These are phyloP conservation scores for Cladosporium colombiae DNA, from an alignment of 2,329 filamentous ascomycete species.

Conservation along the genomic window DNA sequence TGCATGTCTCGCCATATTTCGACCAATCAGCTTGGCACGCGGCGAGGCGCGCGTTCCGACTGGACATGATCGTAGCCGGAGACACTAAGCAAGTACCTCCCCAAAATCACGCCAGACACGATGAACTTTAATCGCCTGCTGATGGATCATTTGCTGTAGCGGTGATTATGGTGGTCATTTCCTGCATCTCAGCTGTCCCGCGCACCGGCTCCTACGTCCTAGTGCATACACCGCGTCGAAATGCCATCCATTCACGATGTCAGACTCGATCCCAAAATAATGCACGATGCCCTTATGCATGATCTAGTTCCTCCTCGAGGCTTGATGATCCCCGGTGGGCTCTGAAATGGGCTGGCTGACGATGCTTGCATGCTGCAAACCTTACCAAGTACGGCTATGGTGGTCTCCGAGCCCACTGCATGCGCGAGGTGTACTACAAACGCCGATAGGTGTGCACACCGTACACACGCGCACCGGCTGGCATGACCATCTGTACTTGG, in stretches of 20 bases:
- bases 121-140: neutral
- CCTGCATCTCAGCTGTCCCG: conserved; percentile 4
- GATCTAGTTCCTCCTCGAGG: neutral
- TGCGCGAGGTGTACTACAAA: neutral
- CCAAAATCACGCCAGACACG: neutral
- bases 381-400: neutral
- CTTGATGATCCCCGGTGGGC: neutral
- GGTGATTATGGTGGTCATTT: neutral
- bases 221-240: neutral
- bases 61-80: neutral
- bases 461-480: neutral
- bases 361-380: neutral
- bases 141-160: neutral
- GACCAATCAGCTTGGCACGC: conserved; percentile 7
- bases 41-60: neutral
- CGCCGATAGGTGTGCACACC: neutral
- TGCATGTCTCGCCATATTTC: neutral
- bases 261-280: neutral
- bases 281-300: neutral
- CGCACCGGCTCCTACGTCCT: neutral
- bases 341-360: neutral
- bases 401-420: neutral
- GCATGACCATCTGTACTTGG: conserved; percentile 2
- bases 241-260: neutral
- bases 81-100: conserved; percentile 4